These are phyloP conservation scores for Didymella arachidicola DNA, from an alignment of 2,329 filamentous ascomycete species.

Conservation along the genomic window DNA sequence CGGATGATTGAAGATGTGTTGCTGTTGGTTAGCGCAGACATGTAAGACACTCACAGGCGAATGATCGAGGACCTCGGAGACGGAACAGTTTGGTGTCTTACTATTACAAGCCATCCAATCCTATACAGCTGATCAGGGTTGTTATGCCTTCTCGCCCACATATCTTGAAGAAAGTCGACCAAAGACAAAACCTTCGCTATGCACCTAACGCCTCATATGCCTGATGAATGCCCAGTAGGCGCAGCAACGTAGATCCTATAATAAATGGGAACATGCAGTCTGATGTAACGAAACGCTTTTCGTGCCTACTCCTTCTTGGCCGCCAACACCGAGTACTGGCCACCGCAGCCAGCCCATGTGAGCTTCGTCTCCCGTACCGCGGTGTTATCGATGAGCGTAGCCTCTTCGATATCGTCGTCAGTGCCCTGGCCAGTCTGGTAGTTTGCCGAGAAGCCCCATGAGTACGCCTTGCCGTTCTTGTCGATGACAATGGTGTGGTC, in stretches of 20 bases:
- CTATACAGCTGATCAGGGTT: constrained; percentile 11
- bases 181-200: constrained; percentile 24
- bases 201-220: constrained; percentile 36
- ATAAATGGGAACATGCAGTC: constrained; percentile 22
- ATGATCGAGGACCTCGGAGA: not conserved
- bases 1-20: too few species aligned
- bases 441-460: constrained; percentile 81
- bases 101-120: constrained; percentile 30
- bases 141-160: constrained; percentile 2
- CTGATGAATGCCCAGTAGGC: constrained; percentile 7
- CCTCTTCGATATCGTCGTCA: constrained; percentile 79
- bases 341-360: constrained; percentile 82
- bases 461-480: constrained; percentile 72
- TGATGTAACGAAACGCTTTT: constrained; percentile 1
- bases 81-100: constrained; percentile 19
- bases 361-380: constrained; percentile 79
- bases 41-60: too few species aligned
- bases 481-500: constrained; percentile 79
- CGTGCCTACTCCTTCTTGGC: constrained; percentile 36
- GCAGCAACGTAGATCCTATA: constrained; percentile 9
- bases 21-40: too few species aligned
- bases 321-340: constrained; percentile 77
- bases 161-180: constrained; percentile 11
- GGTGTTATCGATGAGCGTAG: constrained; percentile 84
- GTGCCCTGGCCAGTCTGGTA: constrained; percentile 82